These are phyloP conservation scores for Exophiala mesophila DNA, from an alignment of 2,329 filamentous ascomycete genomes.

Conservation along the genomic window DNA sequence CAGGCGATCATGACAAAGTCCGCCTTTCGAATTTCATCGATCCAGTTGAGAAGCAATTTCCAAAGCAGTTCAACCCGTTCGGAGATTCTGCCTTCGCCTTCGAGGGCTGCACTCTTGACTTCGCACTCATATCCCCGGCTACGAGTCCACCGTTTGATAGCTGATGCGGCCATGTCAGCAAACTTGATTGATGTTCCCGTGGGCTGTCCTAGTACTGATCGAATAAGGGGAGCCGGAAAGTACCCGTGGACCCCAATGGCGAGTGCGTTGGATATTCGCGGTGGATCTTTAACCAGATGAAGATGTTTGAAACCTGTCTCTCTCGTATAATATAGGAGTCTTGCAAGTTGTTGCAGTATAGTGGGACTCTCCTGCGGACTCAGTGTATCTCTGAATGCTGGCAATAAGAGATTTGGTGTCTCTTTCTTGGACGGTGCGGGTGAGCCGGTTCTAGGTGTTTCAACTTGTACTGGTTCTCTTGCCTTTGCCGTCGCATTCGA, in stretches of 20 bases:
- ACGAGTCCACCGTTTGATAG: constrained; percentile 78
- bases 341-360: constrained; percentile 54
- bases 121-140: constrained; percentile 68
- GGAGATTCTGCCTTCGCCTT: constrained; percentile 87
- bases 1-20: constrained; percentile 91
- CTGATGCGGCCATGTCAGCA: constrained; percentile 76
- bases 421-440: constrained; percentile 27
- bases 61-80: constrained; percentile 89
- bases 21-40: constrained; percentile 78
- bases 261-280: constrained; percentile 75
- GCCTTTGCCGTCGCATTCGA: constrained; percentile 25
- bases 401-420: constrained; percentile 45
- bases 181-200: constrained; percentile 95
- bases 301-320: constrained; percentile 64
- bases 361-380: constrained; percentile 50
- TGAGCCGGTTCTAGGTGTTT: constrained; percentile 24
- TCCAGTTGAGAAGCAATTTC: constrained; percentile 92
- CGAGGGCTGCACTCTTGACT: constrained; percentile 88
- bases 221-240: constrained; percentile 79
- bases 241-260: constrained; percentile 93
- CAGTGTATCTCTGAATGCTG: constrained; percentile 45
- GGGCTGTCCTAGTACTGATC: constrained; percentile 88
- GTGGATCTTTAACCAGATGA: constrained; percentile 62
- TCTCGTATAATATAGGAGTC: constrained; percentile 48
- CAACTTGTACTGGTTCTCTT: constrained; percentile 21